A percentile compares a stretch with the other conserved stretches of the same genome.
Conservation (phyloP, 2,329 filamentous ascomycete genomes). For the Stagonosporopsis chrysanthemi region DNA sequence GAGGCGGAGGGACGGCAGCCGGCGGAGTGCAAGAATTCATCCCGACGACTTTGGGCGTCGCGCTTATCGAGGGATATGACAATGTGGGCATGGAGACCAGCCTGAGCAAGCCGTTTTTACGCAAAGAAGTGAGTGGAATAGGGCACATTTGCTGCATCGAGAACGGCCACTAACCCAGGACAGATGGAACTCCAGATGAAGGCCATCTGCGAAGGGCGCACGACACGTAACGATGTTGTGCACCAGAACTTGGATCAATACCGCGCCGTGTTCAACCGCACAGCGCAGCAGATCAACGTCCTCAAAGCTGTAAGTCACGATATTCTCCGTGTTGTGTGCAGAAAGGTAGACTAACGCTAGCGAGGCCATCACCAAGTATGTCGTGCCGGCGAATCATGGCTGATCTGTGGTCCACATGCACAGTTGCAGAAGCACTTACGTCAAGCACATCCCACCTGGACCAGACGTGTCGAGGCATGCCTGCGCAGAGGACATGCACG, state of each 20-base stretch:
- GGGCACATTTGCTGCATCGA: constrained; percentile 4
- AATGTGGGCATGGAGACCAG: constrained; percentile 92
- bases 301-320: constrained; percentile 59
- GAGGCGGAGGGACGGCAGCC: constrained; percentile 50
- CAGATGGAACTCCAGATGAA: constrained; percentile 96
- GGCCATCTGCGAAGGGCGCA: constrained; percentile 88
- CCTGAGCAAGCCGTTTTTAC: constrained; percentile 91
- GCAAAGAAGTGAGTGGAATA: constrained; percentile 71
- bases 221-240: constrained; percentile 76
- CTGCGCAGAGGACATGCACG: constrained; percentile 12
- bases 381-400: constrained; percentile 48
- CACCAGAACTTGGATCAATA: constrained; percentile 87
- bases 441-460: constrained; percentile 8
- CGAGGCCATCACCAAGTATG: constrained; percentile 51
- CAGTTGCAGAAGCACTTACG: constrained; percentile 9
- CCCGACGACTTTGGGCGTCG: constrained; percentile 88
- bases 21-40: constrained; percentile 82
- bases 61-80: constrained; percentile 93
- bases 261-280: constrained; percentile 82
- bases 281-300: constrained; percentile 74
- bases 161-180: constrained; percentile 23
- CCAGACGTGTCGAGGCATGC: constrained; percentile 4
- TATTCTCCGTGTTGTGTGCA: constrained; percentile 26
- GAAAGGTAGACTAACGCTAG: constrained; percentile 20
- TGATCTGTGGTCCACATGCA: constrained; percentile 42